Evolutionary conservation across 2,329 filamentous ascomycete species (phyloP).

Genomic region (Sporothrix brunneoviolacea): DNA sequence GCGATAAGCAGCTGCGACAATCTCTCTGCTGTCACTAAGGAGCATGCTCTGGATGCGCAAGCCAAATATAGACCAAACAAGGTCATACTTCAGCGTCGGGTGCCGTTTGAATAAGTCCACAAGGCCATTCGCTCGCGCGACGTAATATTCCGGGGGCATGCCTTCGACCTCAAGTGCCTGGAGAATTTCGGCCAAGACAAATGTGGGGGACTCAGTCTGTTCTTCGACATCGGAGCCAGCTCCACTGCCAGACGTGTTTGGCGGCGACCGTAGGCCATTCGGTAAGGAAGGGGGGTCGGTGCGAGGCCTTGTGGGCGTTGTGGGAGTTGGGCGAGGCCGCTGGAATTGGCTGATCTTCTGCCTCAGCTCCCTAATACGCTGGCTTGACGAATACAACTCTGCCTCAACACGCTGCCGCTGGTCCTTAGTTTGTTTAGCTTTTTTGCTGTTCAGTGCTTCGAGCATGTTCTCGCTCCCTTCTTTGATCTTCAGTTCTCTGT

Average conservation of each 20-base stretch:
- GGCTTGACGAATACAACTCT: constrained; percentile 83
- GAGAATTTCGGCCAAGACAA: constrained; percentile 80
- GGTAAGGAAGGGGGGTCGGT: constrained; percentile 40
- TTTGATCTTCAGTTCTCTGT: constrained; percentile 96
- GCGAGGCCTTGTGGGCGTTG: constrained; percentile 47
- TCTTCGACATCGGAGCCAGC: constrained; percentile 60
- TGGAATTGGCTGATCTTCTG: constrained; percentile 56
- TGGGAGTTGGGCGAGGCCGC: constrained; percentile 40
- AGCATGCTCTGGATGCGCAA: constrained; percentile 92
- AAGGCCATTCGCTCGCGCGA: constrained; percentile 81
- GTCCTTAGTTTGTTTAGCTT: constrained; percentile 89
- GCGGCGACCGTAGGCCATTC: constrained; percentile 48
- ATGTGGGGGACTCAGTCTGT: constrained; percentile 78
- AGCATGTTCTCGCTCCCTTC: constrained; percentile 96
- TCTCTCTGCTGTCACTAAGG: constrained; percentile 88
- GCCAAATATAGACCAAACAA: constrained; percentile 94
- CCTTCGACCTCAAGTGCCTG: constrained; percentile 83
- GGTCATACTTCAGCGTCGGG: constrained; percentile 89
- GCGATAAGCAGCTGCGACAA: constrained; percentile 88
- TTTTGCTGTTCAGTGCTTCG: constrained; percentile 89
- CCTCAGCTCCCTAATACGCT: constrained; percentile 55
- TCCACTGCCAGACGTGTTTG: constrained; percentile 47
- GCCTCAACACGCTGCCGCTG: constrained; percentile 73
- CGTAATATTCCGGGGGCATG: constrained; percentile 90
- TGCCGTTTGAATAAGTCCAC: constrained; percentile 96